Evolutionary conservation across 2,329 filamentous ascomycete species (phyloP).

Genomic region (Aspergillus sp.): DNA sequence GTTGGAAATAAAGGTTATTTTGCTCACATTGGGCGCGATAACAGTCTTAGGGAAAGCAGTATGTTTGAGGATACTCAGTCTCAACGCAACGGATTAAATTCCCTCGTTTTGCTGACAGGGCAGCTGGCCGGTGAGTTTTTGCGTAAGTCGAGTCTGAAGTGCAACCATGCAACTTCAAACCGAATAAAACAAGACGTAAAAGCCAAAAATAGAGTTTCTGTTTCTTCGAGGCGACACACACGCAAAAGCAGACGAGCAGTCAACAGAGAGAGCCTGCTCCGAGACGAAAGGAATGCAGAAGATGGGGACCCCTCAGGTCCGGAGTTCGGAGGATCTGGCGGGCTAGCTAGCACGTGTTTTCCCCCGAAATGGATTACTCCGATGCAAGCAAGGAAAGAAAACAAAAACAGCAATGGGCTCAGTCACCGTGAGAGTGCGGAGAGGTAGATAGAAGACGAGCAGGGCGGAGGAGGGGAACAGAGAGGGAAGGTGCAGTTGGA

Average conservation of each 20-base stretch:
- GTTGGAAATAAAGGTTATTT: not conserved
- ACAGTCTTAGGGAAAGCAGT: not conserved
- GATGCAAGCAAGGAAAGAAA: slow-evolving; percentile 9
- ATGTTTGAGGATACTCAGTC: not conserved
- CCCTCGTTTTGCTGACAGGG: not conserved
- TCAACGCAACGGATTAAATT: not conserved
- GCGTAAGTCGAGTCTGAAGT: slow-evolving; percentile 1
- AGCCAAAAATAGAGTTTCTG: slow-evolving; percentile 1
- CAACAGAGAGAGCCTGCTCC: slow-evolving; percentile 6
- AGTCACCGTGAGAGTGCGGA: not conserved
- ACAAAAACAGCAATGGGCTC: not conserved
- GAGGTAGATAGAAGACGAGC: not conserved
- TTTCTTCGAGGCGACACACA: not conserved
- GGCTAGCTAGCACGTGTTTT: slow-evolving; percentile 25
- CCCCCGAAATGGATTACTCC: slow-evolving; percentile 3
- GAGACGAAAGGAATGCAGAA: slow-evolving; percentile 8
- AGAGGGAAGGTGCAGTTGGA: not conserved
- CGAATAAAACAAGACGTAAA: not conserved
- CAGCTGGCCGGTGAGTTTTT: not conserved
- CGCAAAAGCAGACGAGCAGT: slow-evolving; percentile 6
- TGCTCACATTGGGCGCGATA: not conserved
- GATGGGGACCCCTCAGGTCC: slow-evolving; percentile 16
- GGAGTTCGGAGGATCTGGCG: slow-evolving; percentile 25
- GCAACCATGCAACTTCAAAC: slow-evolving; percentile 3
- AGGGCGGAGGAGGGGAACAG: not conserved